phyloP scores from a whole-genome alignment of 129 eudicot species.

The Escallonia rubra region DNA sequence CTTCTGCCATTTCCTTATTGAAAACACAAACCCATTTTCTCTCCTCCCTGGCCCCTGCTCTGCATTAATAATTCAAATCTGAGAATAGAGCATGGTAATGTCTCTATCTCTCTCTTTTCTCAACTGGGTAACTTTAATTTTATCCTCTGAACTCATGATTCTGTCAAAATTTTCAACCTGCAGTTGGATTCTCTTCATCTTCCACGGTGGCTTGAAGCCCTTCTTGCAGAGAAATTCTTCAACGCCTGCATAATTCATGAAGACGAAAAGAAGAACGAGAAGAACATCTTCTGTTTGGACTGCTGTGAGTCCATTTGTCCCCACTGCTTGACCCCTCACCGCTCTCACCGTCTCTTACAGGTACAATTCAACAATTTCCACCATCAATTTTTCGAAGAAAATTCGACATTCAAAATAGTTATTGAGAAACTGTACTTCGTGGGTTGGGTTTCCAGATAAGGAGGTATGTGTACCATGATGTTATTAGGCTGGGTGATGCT shows the following conservation, averaged over 20 bases:
- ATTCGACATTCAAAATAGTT: background rate
- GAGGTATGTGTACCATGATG: conserved; percentile 83
- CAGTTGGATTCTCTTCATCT: conserved; percentile 37
- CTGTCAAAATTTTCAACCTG: conserved; percentile 7
- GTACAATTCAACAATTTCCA: no score
- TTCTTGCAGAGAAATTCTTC: conserved; percentile 60
- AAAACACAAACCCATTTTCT: background rate
- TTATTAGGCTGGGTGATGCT: conserved; percentile 67
- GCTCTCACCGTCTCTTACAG: conserved; percentile 74
- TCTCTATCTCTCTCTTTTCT: conserved; percentile 12
- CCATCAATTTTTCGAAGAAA: no score
- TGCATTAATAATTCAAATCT: background rate
- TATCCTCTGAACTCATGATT: background rate
- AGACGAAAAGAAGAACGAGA: conserved; percentile 61
- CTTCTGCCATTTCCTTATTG: background rate
- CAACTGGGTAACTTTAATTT: background rate
- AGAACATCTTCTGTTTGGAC: conserved; percentile 74
- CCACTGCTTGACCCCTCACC: conserved; percentile 53
- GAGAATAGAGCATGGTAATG: conserved; percentile 18
- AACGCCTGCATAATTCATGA: conserved; percentile 64
- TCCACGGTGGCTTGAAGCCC: conserved; percentile 62
- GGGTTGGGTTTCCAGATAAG: conserved; percentile 45
- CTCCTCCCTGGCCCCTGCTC: background rate
- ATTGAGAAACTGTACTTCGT: background rate
- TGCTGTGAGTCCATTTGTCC: conserved; percentile 67